Conservation (phyloP, 768 basidiomycete species). For the Leccinum pellstonianum region DNA sequence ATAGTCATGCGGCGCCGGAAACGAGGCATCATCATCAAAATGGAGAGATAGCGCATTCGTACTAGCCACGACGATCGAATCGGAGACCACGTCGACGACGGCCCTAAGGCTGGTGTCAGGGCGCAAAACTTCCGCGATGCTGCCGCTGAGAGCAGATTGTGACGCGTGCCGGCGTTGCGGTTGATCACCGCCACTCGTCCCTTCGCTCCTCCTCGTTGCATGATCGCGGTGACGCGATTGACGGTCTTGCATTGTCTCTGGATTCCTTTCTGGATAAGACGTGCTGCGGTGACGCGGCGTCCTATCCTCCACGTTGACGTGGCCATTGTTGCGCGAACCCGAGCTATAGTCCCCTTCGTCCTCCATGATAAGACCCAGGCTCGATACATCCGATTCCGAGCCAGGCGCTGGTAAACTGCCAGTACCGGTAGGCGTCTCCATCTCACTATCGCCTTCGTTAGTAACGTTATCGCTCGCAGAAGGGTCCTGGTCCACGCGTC, state of each 20-base stretch:
- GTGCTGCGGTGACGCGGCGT: slow-evolving; percentile 17
- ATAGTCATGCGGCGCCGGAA: slow-evolving; percentile 28
- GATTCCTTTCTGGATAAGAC: slow-evolving; percentile 21
- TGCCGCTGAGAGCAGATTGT: slow-evolving; percentile 11
- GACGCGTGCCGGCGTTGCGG: slow-evolving; percentile 22
- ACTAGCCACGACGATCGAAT: slow-evolving; percentile 19
- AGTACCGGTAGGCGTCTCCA: slow-evolving; percentile 20
- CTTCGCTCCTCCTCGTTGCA: slow-evolving; percentile 25
- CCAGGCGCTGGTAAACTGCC: slow-evolving; percentile 19
- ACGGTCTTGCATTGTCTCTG: slow-evolving; percentile 16
- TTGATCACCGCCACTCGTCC: slow-evolving; percentile 2
- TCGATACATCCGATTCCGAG: slow-evolving; percentile 19
- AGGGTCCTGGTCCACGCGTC: slow-evolving; percentile 10
- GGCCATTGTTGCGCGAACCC: slow-evolving; percentile 10
- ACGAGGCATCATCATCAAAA: slow-evolving; percentile 39
- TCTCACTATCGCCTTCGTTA: slow-evolving; percentile 19
- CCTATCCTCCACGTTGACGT: slow-evolving; percentile 4
- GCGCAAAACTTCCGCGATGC: slow-evolving; percentile 21
- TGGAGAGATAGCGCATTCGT: slow-evolving; percentile 35
- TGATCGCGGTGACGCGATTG: slow-evolving; percentile 14
- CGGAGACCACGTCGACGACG: slow-evolving; percentile 13
- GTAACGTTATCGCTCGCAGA: slow-evolving; percentile 8
- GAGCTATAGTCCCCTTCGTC: slow-evolving; percentile 27
- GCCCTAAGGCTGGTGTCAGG: slow-evolving; percentile 15
- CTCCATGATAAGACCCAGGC: slow-evolving; percentile 33